Percentiles rank a stretch among this genome's conserved stretches.
phyloP scores from a whole-genome alignment of 139 green algal species.

The Axilococcus clingmanii region DNA sequence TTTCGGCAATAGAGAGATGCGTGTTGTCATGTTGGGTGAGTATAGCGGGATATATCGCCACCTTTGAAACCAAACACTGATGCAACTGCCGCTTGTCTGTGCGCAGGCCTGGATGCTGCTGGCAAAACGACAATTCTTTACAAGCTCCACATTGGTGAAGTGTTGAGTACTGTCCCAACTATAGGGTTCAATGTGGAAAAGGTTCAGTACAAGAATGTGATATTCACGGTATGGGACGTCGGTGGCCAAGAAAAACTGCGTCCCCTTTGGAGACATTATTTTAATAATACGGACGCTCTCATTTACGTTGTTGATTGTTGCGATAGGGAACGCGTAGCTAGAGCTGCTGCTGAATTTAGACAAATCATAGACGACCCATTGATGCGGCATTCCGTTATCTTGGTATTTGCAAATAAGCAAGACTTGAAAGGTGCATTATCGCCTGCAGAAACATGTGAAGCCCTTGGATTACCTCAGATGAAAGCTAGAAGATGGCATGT shows the following conservation, averaged over 20 bases:
- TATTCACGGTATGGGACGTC: constrained; percentile 96
- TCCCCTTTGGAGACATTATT: constrained; percentile 90
- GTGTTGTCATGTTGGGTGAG: constrained; percentile 76
- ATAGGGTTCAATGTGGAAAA: constrained; percentile 97
- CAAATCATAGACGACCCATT: constrained; percentile 85
- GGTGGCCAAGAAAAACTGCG: constrained; percentile 93
- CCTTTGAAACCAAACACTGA: background rate
- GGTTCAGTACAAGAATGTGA: constrained; percentile 90
- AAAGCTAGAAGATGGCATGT: constrained; percentile 80
- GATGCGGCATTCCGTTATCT: constrained; percentile 85
- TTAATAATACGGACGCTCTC: constrained; percentile 89
- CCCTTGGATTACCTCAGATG: constrained; percentile 72
- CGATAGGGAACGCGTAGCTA: constrained; percentile 81
- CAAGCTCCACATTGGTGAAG: constrained; percentile 96
- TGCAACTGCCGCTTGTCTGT: background rate
- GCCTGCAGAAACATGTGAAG: constrained; percentile 76
- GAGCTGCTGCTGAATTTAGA: constrained; percentile 77
- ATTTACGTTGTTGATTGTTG: constrained; percentile 98
- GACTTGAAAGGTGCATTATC: constrained; percentile 53
- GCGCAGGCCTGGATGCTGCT: constrained; percentile 81
- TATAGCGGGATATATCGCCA: background rate
- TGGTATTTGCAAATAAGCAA: constrained; percentile 99
- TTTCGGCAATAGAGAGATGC: constrained; percentile 88
- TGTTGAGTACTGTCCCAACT: constrained; percentile 83
- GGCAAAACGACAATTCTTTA: constrained; percentile 98